Evolutionary conservation across 805 yeast species (phyloP).

Genomic region (Gaillardinia entomophila): DNA sequence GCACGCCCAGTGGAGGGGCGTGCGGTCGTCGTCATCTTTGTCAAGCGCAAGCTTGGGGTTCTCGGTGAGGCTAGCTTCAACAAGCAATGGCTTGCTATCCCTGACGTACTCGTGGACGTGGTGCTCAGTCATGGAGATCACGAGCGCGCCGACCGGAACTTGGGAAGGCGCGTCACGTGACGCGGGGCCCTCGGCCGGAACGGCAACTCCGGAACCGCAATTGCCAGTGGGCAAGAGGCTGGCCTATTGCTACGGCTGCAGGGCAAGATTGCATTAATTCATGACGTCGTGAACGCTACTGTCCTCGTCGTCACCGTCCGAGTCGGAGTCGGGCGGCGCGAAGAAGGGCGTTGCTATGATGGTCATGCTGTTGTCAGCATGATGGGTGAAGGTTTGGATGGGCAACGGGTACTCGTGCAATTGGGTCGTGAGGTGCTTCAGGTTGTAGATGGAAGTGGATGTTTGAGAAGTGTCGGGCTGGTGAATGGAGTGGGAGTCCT

Average conservation of each 20-base stretch:
- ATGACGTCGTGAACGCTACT: too few relatives aligned
- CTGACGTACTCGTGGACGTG: constrained; percentile 61
- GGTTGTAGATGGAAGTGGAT: constrained; percentile 6
- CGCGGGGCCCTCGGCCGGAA: too few relatives aligned
- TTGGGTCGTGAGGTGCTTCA: constrained; percentile 4
- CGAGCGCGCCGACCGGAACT: too few relatives aligned
- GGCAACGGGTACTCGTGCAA: constrained; percentile 1
- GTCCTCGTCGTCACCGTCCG: constrained; percentile 17
- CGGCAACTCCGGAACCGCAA: too few relatives aligned
- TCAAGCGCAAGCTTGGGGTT: constrained; percentile 42
- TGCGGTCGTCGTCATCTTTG: constrained; percentile 69
- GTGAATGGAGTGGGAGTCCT: constrained; percentile 4
- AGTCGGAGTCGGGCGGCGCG: constrained; percentile 33
- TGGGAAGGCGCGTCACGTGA: too few relatives aligned
- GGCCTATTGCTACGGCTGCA: too few relatives aligned
- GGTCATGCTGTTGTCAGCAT: constrained; percentile 8
- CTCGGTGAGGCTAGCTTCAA: constrained; percentile 43
- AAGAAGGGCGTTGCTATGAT: constrained; percentile 34
- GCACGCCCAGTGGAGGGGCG: constrained; percentile 87
- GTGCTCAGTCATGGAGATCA: too few relatives aligned
- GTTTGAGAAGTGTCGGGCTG: constrained; percentile 11
- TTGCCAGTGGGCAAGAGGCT: too few relatives aligned
- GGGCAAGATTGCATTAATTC: too few relatives aligned
- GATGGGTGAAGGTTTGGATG: neutral
- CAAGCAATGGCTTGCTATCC: constrained; percentile 50